Conservation (phyloP, 345 rosid genomes). For the Balakata baccata region DNA sequence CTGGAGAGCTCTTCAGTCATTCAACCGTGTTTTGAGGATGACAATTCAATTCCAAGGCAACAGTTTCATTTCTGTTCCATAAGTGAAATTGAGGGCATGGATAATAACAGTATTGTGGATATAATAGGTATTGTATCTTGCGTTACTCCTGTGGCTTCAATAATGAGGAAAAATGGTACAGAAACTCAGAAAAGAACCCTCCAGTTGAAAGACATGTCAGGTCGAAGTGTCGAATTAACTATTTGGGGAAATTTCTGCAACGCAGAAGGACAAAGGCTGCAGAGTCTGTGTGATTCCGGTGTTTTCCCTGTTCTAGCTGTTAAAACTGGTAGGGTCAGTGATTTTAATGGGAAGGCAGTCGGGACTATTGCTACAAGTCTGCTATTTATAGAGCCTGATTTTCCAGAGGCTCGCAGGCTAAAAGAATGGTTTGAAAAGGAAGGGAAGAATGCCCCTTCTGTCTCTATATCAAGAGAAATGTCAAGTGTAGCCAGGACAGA, state of each 20-base stretch:
- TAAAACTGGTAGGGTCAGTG: conserved; percentile 69
- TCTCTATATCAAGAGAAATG: conserved; percentile 75
- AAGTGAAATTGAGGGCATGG: conserved; percentile 69
- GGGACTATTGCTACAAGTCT: conserved; percentile 75
- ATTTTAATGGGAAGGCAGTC: conserved; percentile 77
- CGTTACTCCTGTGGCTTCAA: conserved; percentile 51
- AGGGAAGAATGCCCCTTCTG: conserved; percentile 54
- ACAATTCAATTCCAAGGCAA: conserved; percentile 59
- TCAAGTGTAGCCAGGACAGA: conserved; percentile 52
- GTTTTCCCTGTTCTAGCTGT: conserved; percentile 70
- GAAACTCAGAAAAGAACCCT: conserved; percentile 77
- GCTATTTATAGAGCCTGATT: conserved; percentile 67
- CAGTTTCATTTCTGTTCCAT: conserved; percentile 69
- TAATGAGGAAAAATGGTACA: conserved; percentile 69
- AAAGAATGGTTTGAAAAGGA: conserved; percentile 76
- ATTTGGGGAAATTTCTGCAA: conserved; percentile 73
- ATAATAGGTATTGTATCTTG: conserved; percentile 66
- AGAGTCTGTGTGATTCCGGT: conserved; percentile 73
- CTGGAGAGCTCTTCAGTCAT: conserved; percentile 57
- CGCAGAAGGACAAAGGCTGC: conserved; percentile 71
- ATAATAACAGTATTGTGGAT: conserved; percentile 55
- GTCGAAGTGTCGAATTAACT: conserved; percentile 76
- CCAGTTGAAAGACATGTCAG: conserved; percentile 80
- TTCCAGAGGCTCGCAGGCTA: conserved; percentile 60
- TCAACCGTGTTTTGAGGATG: conserved; percentile 62